A percentile compares a stretch with the other conserved stretches of the same genome.
These are phyloP conservation scores for Trametes cingulata DNA, from an alignment of 768 basidiomycete species.

Conservation along the genomic window DNA sequence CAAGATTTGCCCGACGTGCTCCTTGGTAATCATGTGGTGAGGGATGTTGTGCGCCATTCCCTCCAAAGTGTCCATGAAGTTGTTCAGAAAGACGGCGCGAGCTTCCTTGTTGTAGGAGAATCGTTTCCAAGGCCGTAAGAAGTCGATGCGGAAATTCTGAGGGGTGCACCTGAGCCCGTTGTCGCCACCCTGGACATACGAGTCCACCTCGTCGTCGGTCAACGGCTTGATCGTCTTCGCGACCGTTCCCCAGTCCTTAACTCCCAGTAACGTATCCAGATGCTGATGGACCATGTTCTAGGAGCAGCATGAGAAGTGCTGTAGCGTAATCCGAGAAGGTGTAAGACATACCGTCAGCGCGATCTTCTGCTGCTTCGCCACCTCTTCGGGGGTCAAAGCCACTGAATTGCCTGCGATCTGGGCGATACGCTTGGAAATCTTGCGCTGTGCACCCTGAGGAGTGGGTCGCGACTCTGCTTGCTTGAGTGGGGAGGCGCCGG, in stretches of 20 bases:
- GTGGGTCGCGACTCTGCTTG: no score
- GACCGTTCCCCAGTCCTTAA: neutral
- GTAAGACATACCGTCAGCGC: no score
- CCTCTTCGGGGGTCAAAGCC: no score
- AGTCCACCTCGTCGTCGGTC: neutral
- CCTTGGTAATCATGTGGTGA: neutral
- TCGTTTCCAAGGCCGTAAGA: neutral
- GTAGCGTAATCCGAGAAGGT: no score
- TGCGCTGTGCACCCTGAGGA: no score
- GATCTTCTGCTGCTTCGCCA: no score
- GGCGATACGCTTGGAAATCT: no score
- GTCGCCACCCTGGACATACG: neutral
- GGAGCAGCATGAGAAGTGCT: no score
- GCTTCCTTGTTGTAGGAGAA: constrained; percentile 1
- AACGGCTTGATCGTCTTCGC: neutral
- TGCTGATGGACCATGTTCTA: neutral
- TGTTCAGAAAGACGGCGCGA: neutral
- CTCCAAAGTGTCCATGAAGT: neutral
- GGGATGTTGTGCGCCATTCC: neutral
- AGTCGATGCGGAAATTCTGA: neutral
- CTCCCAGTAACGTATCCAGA: neutral
- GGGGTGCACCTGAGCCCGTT: neutral
- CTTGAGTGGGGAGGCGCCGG: no score
- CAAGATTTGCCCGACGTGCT: neutral
- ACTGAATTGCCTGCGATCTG: no score